These are phyloP conservation scores for Globisporangium cylindrosporum DNA, from an alignment of 352 stramenopile genomes.

Conservation along the genomic window DNA sequence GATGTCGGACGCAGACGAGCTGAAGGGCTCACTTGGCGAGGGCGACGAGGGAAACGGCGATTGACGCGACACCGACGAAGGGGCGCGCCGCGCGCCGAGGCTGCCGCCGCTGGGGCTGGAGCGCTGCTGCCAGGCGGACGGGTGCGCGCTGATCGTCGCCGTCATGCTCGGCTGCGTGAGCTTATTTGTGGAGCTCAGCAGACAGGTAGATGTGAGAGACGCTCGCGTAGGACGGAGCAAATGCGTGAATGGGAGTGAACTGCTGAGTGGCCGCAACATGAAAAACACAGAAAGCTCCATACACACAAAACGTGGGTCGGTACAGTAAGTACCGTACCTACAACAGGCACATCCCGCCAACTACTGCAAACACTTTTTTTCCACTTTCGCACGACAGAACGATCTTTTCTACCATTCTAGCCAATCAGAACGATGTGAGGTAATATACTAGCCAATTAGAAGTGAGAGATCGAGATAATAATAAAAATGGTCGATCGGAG, in stretches of 20 bases:
- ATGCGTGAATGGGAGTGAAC: background rate
- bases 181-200: background rate
- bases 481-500: too few relatives aligned
- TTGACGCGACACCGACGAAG: too few relatives aligned
- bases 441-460: background rate
- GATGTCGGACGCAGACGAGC: background rate
- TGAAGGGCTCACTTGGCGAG: background rate
- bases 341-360: background rate
- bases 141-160: background rate
- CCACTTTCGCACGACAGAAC: background rate
- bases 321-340: background rate
- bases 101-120: background rate
- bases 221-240: background rate
- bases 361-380: too few relatives aligned
- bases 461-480: too few relatives aligned
- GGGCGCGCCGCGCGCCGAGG: background rate
- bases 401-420: background rate
- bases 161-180: background rate
- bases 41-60: background rate
- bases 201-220: too few relatives aligned
- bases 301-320: background rate
- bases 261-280: background rate
- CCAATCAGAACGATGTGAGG: background rate
- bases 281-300: background rate
- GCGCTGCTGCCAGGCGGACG: background rate